Base-by-base conservation (phyloP, 345 rosid species). In the Garcia nutans region DNA sequence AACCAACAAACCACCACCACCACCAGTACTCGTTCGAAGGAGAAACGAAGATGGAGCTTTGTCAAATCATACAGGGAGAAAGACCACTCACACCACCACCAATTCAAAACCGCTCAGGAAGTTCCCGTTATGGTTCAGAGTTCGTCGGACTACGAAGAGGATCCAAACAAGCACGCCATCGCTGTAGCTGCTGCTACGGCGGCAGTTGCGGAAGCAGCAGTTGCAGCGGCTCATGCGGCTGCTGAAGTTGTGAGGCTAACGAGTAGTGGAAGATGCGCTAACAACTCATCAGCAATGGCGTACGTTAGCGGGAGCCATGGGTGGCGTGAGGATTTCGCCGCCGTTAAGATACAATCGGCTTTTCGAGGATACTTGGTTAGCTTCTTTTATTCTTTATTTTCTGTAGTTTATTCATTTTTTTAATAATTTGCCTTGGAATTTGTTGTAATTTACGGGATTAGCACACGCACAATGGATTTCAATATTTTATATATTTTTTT, bases 291-390 rank as follows among this genome's bases (percentile, higher is more conserved):
- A 15, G 61, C 82, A 20, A 49, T 65, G 17, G 71, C 83, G 74
- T 83, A 71, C 77, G 82, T 72, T 62, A 71, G 85, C 49, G 82
- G 85, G 19, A 50, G 85, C 70, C 74, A 58, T 42, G 80, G 82
- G 68, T 9, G 77, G 60, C 80, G 79, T 13, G 81, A 81, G 24
- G 85, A 80, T 37, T 72, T 81, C 41, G 90, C 99, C 23, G 97
- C 92, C 50, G 77, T 96, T 74, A 89, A 78, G 86, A 92, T 96
- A 63, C 98, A 93, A 71, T 82, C 99, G 1, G 88, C 87, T 28
- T 96, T 93, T 71, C 97, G 98, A 62, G 98, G 98, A 8, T 93
- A 93, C 72, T 84, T 96, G 90, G 99, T 96, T 65, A 77, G 97
- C 72, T 58, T 5, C 13, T 44, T 33, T 50, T 28, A 0, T 8